Percentiles rank a stretch among this genome's conserved stretches.
Conservation (phyloP, 768 basidiomycete genomes). For the Collybia nuda region DNA sequence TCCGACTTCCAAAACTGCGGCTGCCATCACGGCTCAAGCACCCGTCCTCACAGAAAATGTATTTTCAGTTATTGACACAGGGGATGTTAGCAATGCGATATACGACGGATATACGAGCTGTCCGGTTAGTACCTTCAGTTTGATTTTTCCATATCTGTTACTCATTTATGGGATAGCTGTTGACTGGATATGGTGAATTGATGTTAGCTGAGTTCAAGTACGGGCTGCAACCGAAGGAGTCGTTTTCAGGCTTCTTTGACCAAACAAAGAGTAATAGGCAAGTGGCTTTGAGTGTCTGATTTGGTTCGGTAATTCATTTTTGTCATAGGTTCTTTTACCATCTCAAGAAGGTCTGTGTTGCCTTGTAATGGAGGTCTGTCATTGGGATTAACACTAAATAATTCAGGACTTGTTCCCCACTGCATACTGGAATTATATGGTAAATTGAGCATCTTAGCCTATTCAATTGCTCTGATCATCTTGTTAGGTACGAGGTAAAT, state of each 20-base stretch:
- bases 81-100: conserved; percentile 61
- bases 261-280: conserved; percentile 78
- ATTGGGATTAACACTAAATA: conserved; percentile 7
- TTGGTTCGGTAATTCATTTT: neutral
- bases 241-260: conserved; percentile 70
- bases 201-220: conserved; percentile 96
- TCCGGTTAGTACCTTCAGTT: conserved; percentile 51
- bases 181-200: conserved; percentile 79
- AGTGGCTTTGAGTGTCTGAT: conserved; percentile 13
- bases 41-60: conserved; percentile 92
- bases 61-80: conserved; percentile 71
- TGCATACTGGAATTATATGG: conserved; percentile 79
- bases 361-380: neutral
- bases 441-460: conserved; percentile 15
- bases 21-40: conserved; percentile 88
- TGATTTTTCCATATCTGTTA: conserved; percentile 1
- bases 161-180: conserved; percentile 42
- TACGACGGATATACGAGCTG: conserved; percentile 93
- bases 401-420: conserved; percentile 64
- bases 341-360: conserved; percentile 67
- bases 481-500: conserved; percentile 40
- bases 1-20: conserved; percentile 95
- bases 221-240: conserved; percentile 83
- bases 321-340: conserved; percentile 72
- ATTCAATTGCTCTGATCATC: neutral